Evolutionary conservation across 2,329 filamentous ascomycete species (phyloP), one percentile per base, ranked within the genome.

Genomic region (Dissoconium aciculare): DNA sequence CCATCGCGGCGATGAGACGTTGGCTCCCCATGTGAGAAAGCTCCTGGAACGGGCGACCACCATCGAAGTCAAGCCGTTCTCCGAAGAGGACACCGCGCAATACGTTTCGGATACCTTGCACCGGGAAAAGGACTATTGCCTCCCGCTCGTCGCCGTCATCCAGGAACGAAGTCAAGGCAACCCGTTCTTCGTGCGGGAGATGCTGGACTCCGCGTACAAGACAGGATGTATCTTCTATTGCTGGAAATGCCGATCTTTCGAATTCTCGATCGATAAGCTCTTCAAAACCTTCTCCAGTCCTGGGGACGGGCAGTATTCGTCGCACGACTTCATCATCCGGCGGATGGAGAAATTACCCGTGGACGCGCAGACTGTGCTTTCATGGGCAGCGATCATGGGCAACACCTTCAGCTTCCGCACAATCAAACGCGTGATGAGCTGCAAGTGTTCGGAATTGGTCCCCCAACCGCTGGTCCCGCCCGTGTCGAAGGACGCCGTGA

Each of bases 151-250:
- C 2, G 71, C 84, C 5, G 80, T 93, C 6, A 73, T 94, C 4
- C 80, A 91, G 51, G 84, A 87, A 46, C 91, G 89, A 57, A 87
- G 81, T 5, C 71, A 71, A 15, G 85, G 85, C 2, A 93, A 92
- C 38, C 78, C 84, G 0, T 94, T 93, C 47, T 91, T 89, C 47
- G 79, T 93, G 53, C 69, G 82, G 33, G 82, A 93, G 56, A 91
- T 94, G 69, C 67, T 94, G 4, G 81, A 81, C 47, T 77, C 78
- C 3, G 91, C 82, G 51, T 76, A 92, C 52, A 73, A 81, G 24
- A 76, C 82, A 49, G 77, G 77, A 42, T 92, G 81, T 52, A 78
- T 94, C 29, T 92, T 76, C 70, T 94, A 92, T 54, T 83, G 84
- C 38, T 93, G 89, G 65, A 74, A 74, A 43, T 71, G 78, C 40